A percentile compares a stretch with the other conserved stretches of the same genome.
Evolutionary conservation across 495 filamentous ascomycete genomes (phyloP).

Genomic region (Daldinia vernicosa): DNA sequence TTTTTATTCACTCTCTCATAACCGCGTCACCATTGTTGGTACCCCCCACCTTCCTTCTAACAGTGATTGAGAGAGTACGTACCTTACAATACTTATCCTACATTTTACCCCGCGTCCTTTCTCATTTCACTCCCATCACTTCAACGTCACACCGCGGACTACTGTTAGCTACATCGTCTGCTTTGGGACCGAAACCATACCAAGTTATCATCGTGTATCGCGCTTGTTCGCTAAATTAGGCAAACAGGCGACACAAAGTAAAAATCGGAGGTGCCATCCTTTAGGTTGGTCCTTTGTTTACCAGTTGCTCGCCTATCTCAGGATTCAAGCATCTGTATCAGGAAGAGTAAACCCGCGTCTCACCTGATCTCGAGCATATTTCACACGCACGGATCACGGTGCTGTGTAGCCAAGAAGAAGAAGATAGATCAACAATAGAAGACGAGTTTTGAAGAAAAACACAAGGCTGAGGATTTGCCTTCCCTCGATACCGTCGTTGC

Average conservation of each 20-base stretch:
- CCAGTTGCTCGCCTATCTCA: constrained; percentile 36
- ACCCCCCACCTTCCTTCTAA: constrained; percentile 23
- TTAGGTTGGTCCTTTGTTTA: constrained; percentile 38
- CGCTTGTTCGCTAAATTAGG: constrained; percentile 31
- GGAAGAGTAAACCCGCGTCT: not conserved
- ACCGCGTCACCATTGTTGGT: constrained; percentile 34
- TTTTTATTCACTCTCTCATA: constrained; percentile 24
- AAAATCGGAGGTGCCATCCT: constrained; percentile 17
- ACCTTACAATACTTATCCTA: constrained; percentile 15
- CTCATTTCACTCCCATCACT: constrained; percentile 22
- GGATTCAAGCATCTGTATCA: constrained; percentile 40
- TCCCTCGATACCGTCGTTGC: constrained; percentile 42
- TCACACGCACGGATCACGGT: constrained; percentile 43
- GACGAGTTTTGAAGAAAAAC: constrained; percentile 36
- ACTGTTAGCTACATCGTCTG: constrained; percentile 14
- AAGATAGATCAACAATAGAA: constrained; percentile 47
- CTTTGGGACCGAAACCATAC: not conserved
- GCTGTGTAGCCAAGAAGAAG: constrained; percentile 44
- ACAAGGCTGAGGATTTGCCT: constrained; percentile 24
- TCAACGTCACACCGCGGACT: constrained; percentile 11
- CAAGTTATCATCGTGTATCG: constrained; percentile 16
- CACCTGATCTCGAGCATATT: constrained; percentile 22
- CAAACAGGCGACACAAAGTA: constrained; percentile 35
- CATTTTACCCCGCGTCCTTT: not conserved
- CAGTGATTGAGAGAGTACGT: constrained; percentile 42